These are phyloP conservation scores for Hansenula anomala DNA, from an alignment of 1,139 yeast genomes.

Conservation along the genomic window DNA sequence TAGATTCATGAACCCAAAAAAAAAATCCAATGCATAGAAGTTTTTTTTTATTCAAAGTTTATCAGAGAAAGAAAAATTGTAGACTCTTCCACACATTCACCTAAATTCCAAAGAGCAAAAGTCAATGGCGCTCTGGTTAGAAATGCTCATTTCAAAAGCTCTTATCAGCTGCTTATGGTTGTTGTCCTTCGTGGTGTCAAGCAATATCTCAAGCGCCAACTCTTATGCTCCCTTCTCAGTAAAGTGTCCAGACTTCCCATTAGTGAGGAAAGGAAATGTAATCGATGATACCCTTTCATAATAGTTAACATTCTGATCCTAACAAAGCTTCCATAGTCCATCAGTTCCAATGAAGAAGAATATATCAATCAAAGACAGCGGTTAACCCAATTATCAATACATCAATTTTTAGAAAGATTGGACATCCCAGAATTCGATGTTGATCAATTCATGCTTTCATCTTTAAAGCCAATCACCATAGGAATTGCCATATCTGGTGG, in stretches of 20 bases:
- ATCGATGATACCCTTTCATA: slow-evolving; percentile 4
- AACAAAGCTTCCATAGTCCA: background rate
- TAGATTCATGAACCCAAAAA: slow-evolving; percentile 8
- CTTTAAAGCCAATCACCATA: slow-evolving; percentile 32
- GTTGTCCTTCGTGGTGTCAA: background rate
- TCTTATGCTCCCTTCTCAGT: slow-evolving; percentile 39
- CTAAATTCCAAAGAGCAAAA: too few relatives aligned
- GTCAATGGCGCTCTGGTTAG: too few relatives aligned
- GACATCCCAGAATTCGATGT: slow-evolving; percentile 36
- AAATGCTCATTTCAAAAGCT: background rate
- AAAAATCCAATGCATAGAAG: too few relatives aligned
- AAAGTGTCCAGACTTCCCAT: slow-evolving; percentile 34
- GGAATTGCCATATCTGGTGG: slow-evolving; percentile 71
- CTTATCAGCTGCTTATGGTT: background rate
- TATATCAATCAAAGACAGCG: slow-evolving; percentile 34
- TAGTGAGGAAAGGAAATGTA: slow-evolving; percentile 38
- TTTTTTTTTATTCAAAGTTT: too few relatives aligned
- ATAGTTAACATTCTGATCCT: too few relatives aligned
- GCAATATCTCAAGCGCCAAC: background rate
- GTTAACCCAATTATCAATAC: slow-evolving; percentile 27
- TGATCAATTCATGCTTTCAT: slow-evolving; percentile 21
- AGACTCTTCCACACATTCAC: too few relatives aligned
- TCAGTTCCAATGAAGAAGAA: slow-evolving; percentile 28
- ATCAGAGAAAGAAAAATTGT: too few relatives aligned
- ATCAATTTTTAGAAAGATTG: slow-evolving; percentile 31